These are phyloP conservation scores for Datura wrightii DNA, from an alignment of 257 asterid species.

Conservation along the genomic window DNA sequence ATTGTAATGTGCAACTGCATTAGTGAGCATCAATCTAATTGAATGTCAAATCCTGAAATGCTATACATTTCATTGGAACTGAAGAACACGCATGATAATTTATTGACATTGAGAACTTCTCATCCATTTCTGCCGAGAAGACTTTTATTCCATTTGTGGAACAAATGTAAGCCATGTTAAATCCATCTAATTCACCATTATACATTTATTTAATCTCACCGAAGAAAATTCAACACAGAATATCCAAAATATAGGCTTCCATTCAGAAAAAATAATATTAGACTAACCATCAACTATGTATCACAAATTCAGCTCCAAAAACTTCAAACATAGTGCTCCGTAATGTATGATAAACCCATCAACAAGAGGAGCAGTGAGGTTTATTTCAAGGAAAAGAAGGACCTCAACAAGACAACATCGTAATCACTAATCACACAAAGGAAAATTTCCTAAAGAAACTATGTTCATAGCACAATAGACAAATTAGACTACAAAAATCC, in stretches of 20 bases:
- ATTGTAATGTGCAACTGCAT: neutral
- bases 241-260: neutral
- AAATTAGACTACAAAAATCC: neutral
- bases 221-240: neutral
- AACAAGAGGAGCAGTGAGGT: neutral
- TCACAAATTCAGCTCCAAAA: neutral
- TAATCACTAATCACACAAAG: neutral
- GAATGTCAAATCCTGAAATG: neutral
- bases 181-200: neutral
- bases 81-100: neutral
- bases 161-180: neutral
- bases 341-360: neutral
- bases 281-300: neutral
- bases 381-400: neutral
- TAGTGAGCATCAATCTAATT: neutral
- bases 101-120: neutral
- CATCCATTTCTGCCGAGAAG: neutral
- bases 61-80: neutral
- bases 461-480: neutral
- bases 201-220: neutral
- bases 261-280: neutral
- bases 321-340: neutral
- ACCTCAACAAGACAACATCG: neutral
- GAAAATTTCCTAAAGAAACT: neutral
- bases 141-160: neutral